Percentiles rank a stretch among this genome's conserved stretches.
phyloP scores from a whole-genome alignment of 2,329 filamentous ascomycete genomes.

The Pseudocercospora cruenta region DNA sequence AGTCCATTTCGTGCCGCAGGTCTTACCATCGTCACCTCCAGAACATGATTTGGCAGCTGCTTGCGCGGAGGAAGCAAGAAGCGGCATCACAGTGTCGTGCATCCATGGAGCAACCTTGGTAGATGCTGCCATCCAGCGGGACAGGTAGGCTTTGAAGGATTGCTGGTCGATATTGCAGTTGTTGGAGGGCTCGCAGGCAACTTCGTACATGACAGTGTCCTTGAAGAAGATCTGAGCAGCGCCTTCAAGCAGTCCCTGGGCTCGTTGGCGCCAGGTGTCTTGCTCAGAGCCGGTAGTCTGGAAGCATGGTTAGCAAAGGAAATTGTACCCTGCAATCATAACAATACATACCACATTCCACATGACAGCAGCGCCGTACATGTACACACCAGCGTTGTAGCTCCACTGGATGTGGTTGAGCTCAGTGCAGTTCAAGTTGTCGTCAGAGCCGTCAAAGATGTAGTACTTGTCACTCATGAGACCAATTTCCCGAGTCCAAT shows the following conservation, averaged over 20 bases:
- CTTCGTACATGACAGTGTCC: conserved; percentile 49
- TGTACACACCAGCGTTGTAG: conserved; percentile 52
- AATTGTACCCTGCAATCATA: background rate
- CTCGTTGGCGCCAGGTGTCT: conserved; percentile 29
- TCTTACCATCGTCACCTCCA: conserved; percentile 50
- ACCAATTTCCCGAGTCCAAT: conserved; percentile 49
- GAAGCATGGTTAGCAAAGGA: conserved; percentile 1
- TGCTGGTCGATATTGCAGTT: conserved; percentile 52
- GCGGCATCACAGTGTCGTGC: conserved; percentile 53
- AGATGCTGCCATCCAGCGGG: conserved; percentile 56
- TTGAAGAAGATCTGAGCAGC: conserved; percentile 45
- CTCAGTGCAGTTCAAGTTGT: conserved; percentile 48
- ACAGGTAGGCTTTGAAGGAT: conserved; percentile 54
- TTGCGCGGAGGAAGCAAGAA: conserved; percentile 56
- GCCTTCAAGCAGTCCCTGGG: conserved; percentile 33
- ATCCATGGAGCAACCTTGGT: conserved; percentile 63
- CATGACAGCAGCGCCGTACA: conserved; percentile 52
- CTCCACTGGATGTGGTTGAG: conserved; percentile 52
- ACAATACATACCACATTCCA: conserved; percentile 48
- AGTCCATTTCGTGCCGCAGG: conserved; percentile 51
- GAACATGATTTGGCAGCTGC: conserved; percentile 58
- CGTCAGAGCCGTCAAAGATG: conserved; percentile 52
- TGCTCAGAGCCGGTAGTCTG: conserved; percentile 31
- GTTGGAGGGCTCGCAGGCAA: conserved; percentile 47
- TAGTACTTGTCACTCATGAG: conserved; percentile 56